phyloP scores from a whole-genome alignment of 2,329 filamentous ascomycete genomes.

The Aspergillus texensis region DNA sequence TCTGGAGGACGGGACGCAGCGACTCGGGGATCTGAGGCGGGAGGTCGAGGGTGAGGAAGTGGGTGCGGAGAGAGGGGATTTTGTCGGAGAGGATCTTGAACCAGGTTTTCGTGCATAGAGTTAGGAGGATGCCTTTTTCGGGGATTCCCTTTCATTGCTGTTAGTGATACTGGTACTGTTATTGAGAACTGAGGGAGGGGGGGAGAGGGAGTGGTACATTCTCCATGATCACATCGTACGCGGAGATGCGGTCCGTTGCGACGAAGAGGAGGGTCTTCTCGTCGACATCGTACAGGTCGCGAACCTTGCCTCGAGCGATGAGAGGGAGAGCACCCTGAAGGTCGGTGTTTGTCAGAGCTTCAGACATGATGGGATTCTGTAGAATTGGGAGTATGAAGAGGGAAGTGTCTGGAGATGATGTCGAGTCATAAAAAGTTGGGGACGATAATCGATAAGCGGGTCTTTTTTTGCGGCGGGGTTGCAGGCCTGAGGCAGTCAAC shows the following conservation, averaged over 20 bases:
- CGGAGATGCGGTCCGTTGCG: conserved; percentile 87
- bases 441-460: conserved; percentile 3
- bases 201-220: conserved; percentile 60
- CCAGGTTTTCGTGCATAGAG: conserved; percentile 69
- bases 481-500: neutral
- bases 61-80: conserved; percentile 63
- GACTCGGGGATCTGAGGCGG: conserved; percentile 52
- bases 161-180: conserved; percentile 24
- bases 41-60: conserved; percentile 63
- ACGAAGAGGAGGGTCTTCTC: conserved; percentile 75
- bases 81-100: conserved; percentile 62
- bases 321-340: conserved; percentile 50
- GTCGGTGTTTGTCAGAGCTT: conserved; percentile 45
- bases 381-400: neutral
- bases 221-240: conserved; percentile 87
- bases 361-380: conserved; percentile 32
- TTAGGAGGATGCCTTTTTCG: conserved; percentile 68
- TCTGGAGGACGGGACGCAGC: conserved; percentile 58
- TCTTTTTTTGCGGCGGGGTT: neutral
- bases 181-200: conserved; percentile 43
- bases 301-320: conserved; percentile 71
- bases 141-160: conserved; percentile 60
- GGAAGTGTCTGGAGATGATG: neutral
- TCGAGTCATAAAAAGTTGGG: conserved; percentile 1
- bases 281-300: conserved; percentile 77